phyloP scores from a whole-genome alignment of 2,329 filamentous ascomycete species.

The Dothistroma pini region DNA sequence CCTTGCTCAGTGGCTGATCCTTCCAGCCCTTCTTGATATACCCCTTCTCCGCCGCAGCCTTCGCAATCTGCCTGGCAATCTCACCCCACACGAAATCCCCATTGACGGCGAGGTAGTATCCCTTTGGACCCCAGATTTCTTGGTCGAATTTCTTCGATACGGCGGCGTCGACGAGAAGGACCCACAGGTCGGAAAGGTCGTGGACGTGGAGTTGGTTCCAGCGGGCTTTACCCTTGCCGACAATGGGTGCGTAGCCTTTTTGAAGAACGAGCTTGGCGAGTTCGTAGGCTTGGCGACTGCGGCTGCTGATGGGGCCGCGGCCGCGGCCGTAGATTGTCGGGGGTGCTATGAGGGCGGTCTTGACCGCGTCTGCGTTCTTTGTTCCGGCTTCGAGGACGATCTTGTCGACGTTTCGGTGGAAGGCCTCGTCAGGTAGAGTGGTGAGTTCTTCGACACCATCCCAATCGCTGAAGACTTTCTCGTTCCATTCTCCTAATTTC shows the following conservation, averaged over 20 bases:
- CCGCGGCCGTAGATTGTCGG: slow-evolving; percentile 48
- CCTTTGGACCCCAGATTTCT: slow-evolving; percentile 57
- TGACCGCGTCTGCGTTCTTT: slow-evolving; percentile 48
- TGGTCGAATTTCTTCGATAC: slow-evolving; percentile 31
- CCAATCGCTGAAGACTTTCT: slow-evolving; percentile 57
- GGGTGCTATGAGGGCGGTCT: slow-evolving; percentile 63
- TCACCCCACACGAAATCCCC: slow-evolving; percentile 58
- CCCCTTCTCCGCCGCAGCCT: slow-evolving; percentile 35
- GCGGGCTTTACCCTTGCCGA: slow-evolving; percentile 57
- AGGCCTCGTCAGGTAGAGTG: slow-evolving; percentile 53
- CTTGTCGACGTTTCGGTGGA: slow-evolving; percentile 67
- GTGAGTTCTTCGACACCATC: slow-evolving; percentile 52
- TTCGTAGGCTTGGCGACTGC: slow-evolving; percentile 57
- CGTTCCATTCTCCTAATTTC: slow-evolving; percentile 44
- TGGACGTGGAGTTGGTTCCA: slow-evolving; percentile 56
- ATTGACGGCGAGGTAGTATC: slow-evolving; percentile 65
- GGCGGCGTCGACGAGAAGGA: slow-evolving; percentile 44
- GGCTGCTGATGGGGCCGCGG: slow-evolving; percentile 53
- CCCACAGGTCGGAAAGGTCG: slow-evolving; percentile 56
- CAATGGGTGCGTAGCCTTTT: slow-evolving; percentile 51
- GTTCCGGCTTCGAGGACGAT: slow-evolving; percentile 55
- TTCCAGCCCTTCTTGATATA: slow-evolving; percentile 51
- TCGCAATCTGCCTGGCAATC: slow-evolving; percentile 20
- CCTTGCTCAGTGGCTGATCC: slow-evolving; percentile 51
- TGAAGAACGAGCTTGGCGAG: slow-evolving; percentile 52